Percentiles rank a stretch among this genome's conserved stretches.
Conservation (phyloP, 139 green algal genomes). For the Auxenochlorella protothecoides region DNA sequence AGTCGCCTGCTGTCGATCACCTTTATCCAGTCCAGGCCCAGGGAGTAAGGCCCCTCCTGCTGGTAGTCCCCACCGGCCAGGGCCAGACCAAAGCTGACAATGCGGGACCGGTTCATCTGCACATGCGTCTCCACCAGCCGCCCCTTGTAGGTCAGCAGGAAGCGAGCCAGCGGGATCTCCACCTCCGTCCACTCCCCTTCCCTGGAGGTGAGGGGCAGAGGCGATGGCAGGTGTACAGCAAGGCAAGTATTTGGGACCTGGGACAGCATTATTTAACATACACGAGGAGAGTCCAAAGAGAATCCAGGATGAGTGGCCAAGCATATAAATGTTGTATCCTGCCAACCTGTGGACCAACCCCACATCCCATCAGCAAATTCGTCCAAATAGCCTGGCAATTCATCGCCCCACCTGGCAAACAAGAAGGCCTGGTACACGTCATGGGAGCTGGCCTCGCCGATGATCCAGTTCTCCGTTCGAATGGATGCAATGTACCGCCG, state of each 20-base stretch:
- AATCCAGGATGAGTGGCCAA: background rate
- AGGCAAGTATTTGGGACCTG: no score
- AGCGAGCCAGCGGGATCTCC: slow-evolving; percentile 31
- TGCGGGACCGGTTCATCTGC: slow-evolving; percentile 31
- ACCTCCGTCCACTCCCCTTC: slow-evolving; percentile 38
- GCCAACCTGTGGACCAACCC: no score
- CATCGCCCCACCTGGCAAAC: slow-evolving; percentile 26
- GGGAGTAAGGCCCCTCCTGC: slow-evolving; percentile 22
- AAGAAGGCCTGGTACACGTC: slow-evolving; percentile 55
- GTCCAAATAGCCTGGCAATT: no score
- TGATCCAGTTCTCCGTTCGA: slow-evolving; percentile 46
- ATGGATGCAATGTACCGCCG: slow-evolving; percentile 47
- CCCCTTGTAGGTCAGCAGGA: slow-evolving; percentile 43
- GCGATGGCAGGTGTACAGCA: background rate
- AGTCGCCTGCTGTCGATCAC: slow-evolving; percentile 1
- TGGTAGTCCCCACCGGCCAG: slow-evolving; percentile 25
- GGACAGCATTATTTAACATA: no score
- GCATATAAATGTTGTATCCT: no score
- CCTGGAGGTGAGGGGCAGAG: slow-evolving; percentile 7
- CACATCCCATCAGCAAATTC: no score
- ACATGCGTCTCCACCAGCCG: slow-evolving; percentile 30
- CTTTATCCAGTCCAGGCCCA: slow-evolving; percentile 36
- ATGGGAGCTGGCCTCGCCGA: slow-evolving; percentile 21
- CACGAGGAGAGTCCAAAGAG: no score
- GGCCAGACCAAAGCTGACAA: slow-evolving; percentile 35